phyloP scores from a whole-genome alignment of 2,329 filamentous ascomycete species.

The Botrytis deweyae region DNA sequence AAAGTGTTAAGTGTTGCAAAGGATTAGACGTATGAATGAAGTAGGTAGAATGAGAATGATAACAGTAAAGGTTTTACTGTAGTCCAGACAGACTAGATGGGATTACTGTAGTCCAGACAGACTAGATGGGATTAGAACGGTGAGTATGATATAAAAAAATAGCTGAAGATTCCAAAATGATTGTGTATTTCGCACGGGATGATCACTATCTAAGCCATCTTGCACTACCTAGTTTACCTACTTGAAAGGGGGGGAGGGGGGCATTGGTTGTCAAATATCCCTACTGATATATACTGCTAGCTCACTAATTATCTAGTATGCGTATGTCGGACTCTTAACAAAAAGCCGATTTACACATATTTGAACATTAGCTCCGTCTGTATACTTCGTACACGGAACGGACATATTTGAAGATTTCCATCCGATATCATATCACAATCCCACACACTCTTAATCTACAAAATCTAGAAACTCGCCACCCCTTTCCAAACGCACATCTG shows the following conservation, averaged over 20 bases:
- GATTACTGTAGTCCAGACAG: neutral
- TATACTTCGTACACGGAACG: neutral
- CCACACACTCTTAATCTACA: neutral
- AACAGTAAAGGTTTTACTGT: neutral
- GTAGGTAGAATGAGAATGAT: neutral
- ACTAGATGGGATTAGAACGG: neutral
- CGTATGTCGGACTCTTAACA: neutral
- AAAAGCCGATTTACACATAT: neutral
- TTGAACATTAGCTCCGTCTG: neutral
- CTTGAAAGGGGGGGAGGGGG: neutral
- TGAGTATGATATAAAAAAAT: neutral
- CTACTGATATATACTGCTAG: neutral
- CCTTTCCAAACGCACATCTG: neutral
- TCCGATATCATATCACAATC: neutral
- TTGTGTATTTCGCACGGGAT: neutral
- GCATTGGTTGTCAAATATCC: neutral
- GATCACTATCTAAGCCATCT: neutral
- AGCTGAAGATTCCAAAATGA: neutral
- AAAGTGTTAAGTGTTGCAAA: neutral
- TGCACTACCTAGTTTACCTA: neutral
- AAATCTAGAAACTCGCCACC: neutral
- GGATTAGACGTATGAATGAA: neutral
- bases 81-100: neutral
- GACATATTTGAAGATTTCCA: neutral
- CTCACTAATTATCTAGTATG: neutral